These are phyloP conservation scores for Yamadazyma olivae DNA, from an alignment of 805 yeast genomes.

Conservation along the genomic window DNA sequence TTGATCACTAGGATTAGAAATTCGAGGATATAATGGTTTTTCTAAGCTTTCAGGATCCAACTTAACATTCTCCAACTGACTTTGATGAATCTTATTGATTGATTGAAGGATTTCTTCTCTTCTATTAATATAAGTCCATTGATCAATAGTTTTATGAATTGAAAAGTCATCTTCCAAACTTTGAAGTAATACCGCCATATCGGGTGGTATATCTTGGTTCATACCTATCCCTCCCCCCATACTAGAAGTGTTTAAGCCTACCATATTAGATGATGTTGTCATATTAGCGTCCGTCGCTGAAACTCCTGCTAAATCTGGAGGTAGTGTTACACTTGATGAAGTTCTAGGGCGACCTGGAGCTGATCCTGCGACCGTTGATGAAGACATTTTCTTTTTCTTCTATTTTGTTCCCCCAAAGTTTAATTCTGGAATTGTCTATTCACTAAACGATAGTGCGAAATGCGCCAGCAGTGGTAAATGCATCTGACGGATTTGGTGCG, in stretches of 20 bases:
- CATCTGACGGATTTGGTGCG: too few relatives aligned
- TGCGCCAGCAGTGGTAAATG: too few relatives aligned
- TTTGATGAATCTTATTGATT: conserved; percentile 34
- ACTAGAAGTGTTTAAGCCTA: conserved; percentile 7
- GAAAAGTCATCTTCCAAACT: conserved; percentile 41
- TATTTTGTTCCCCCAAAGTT: too few relatives aligned
- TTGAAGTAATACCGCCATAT: conserved; percentile 40
- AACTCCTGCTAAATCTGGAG: conserved; percentile 19
- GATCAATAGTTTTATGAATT: conserved; percentile 39
- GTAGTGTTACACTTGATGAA: conserved; percentile 14
- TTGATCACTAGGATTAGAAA: conserved; percentile 19
- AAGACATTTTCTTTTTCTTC: too few relatives aligned
- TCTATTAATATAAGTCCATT: conserved; percentile 45
- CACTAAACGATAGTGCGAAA: too few relatives aligned
- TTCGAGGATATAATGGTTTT: conserved; percentile 58
- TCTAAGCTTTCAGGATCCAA: conserved; percentile 43
- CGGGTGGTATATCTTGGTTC: conserved; percentile 42
- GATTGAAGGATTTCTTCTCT: conserved; percentile 42
- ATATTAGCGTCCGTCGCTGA: conserved; percentile 21
- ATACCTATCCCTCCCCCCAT: conserved; percentile 15
- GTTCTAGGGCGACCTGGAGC: conserved; percentile 17
- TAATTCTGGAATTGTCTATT: too few relatives aligned
- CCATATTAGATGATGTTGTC: conserved; percentile 15
- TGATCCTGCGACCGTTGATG: conserved; percentile 14
- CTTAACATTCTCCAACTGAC: conserved; percentile 21